These are phyloP conservation scores for Aspergillus jensenii DNA, from an alignment of 2,329 filamentous ascomycete species.

Conservation along the genomic window DNA sequence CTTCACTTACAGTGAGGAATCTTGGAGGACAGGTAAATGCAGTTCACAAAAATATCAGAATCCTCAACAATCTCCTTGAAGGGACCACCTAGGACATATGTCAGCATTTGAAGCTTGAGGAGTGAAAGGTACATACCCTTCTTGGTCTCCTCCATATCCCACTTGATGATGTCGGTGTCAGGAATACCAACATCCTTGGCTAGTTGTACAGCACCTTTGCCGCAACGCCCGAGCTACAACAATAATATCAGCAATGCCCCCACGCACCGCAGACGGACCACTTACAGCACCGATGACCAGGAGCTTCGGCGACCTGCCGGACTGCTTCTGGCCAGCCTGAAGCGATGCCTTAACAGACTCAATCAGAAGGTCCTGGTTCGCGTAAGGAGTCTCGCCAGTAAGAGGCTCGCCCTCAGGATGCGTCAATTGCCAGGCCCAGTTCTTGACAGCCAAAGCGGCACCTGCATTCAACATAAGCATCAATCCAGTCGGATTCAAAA, in stretches of 20 bases:
- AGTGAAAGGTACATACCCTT: constrained; percentile 46
- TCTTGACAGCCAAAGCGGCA: constrained; percentile 71
- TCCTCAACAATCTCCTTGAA: constrained; percentile 73
- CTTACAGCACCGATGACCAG: constrained; percentile 76
- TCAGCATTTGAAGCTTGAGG: constrained; percentile 7
- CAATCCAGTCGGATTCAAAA: not conserved
- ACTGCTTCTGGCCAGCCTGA: constrained; percentile 64
- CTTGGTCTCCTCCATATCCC: constrained; percentile 79
- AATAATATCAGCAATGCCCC: not conserved
- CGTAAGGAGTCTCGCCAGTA: constrained; percentile 56
- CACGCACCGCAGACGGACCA: not conserved
- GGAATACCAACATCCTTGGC: constrained; percentile 72
- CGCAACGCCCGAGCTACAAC: constrained; percentile 62
- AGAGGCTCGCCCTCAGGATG: constrained; percentile 67
- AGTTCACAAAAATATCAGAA: constrained; percentile 76
- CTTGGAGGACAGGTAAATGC: constrained; percentile 78
- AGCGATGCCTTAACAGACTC: constrained; percentile 71
- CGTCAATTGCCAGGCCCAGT: constrained; percentile 79
- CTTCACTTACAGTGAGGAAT: constrained; percentile 65
- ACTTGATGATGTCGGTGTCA: constrained; percentile 66
- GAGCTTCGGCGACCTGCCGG: constrained; percentile 67
- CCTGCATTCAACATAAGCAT: constrained; percentile 38
- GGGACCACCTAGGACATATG: constrained; percentile 57
- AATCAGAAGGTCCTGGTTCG: constrained; percentile 73
- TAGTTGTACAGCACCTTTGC: constrained; percentile 78